Evolutionary conservation across 2,329 filamentous ascomycete species (phyloP).

Genomic region (Cladosporium sp.): DNA sequence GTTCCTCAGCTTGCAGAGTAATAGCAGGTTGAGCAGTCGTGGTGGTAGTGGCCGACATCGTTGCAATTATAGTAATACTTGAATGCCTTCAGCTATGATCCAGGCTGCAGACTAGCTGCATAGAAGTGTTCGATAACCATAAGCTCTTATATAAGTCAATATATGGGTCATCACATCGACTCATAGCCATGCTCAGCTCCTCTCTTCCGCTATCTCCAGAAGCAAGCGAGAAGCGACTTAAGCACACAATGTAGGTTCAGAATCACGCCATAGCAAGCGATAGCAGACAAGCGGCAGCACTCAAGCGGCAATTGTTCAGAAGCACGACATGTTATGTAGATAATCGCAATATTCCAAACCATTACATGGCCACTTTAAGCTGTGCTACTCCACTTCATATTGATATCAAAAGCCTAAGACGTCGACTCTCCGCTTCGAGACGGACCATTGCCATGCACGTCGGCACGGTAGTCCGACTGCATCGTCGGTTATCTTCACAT

Average conservation of each 20-base stretch:
- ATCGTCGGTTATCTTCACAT: too few relatives aligned
- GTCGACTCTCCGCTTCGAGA: neutral
- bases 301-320: neutral
- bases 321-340: neutral
- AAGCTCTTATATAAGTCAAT: neutral
- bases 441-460: too few relatives aligned
- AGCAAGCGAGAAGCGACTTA: neutral
- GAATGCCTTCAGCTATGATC: neutral
- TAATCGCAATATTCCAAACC: neutral
- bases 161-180: too few relatives aligned
- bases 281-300: neutral
- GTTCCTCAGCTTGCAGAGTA: neutral
- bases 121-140: neutral
- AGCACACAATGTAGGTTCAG: neutral
- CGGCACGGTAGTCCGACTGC: too few relatives aligned
- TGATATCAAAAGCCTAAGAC: neutral
- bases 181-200: neutral
- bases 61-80: neutral
- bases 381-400: neutral
- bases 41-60: neutral
- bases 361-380: neutral
- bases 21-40: neutral
- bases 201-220: neutral
- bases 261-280: neutral
- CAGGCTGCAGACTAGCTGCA: neutral